Base-by-base conservation (phyloP, 139 green algal species). In the Pleodorina starrii region DNA sequence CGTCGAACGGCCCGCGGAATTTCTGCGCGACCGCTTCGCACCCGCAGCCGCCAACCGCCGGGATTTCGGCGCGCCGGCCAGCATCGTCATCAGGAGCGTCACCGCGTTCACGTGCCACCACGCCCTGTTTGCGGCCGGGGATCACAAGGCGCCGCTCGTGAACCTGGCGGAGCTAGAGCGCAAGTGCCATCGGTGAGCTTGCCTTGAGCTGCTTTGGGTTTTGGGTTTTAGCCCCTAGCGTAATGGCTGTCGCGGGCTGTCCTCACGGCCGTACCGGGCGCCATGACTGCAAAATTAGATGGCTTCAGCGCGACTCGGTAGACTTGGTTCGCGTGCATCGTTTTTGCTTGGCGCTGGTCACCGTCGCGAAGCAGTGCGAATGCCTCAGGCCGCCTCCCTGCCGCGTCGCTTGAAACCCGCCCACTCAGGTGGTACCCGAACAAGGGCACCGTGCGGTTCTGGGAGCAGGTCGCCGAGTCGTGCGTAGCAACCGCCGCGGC, bases 151-250 rank as follows among this genome's bases (percentile, higher is more conserved):
- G 5, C 43, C 42, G n/a, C 43, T 87, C 25, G 81, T 77, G 29
- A 77, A 63, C 60, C 81, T 87, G 59, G 42, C n/a, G 2, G 81
- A 87, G 42, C 43, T 78, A 9, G 81, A 87, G 81, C 66, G 42
- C 81, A 87, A 87, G 32, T 87, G 81, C 42, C 60, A 68, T 17
- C 72, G 32, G 81, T 87, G 44, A 57, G 81, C 29, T 10, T 4
- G 50, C n/a, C n/a, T n/a, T n/a, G n/a, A n/a, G n/a, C n/a, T n/a
- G n/a, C n/a, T n/a, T n/a, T n/a, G n/a, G n/a, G n/a, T n/a, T n/a
- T n/a, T n/a, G n/a, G n/a, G n/a, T n/a, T n/a, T n/a, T n/a, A n/a
- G n/a, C n/a, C n/a, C n/a, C n/a, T n/a, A n/a, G n/a, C n/a, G n/a
- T n/a, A n/a, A n/a, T n/a, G n/a, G n/a, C n/a, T n/a, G n/a, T n/a